Base-by-base conservation (phyloP, 2,329 filamentous ascomycete species). In the Elsinoe australis region DNA sequence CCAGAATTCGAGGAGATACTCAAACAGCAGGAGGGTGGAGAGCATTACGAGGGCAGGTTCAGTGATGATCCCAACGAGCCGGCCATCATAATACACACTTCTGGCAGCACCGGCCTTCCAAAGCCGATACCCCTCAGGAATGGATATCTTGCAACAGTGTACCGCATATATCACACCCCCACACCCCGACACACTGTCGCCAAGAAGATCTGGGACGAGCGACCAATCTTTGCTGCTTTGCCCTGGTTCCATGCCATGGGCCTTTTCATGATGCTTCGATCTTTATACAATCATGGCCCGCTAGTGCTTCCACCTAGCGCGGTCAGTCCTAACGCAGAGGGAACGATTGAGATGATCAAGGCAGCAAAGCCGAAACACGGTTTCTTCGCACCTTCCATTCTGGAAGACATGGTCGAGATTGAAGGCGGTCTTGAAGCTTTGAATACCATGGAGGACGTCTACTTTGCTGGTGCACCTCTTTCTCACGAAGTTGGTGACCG, bases 81-180 rank as follows among this genome's bases (percentile, higher is more conserved):
- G 0, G 65, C 69, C 4, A 59, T 64, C 19, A 58, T 66, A 19
- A 47, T 70, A 1, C 69, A 71, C 41, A 70, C 69, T 0, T 71
- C 67, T 3, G 70, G 70, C 1, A 62, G 64, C 1, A 72, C 69
- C 2, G 68, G 69, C 2, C 49, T 67, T 0, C 68, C 67, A 1
- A 71, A 71, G 44, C 66, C 66, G 0, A 64, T 71, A n/a, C 45
- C 55, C 1, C 59, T 60, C 54, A 60, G 63, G 3, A 62, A 71
- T 51, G 58, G 53, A 7, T 53, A 59, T 18, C 42, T 67, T 9
- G 57, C 58, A 0, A 63, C 64, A 0, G 59, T 67, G 57, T 68
- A 72, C 53, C 63, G 64, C 0, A 54, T 67, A 1, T 56, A 62
- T 7, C 51, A 66, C 1, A 55, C 69, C 0, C 63, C 66, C 0